Evolutionary conservation across 768 basidiomycete genomes (phyloP), one percentile per base, ranked within the genome.

Genomic region (Suillus occidentalis): DNA sequence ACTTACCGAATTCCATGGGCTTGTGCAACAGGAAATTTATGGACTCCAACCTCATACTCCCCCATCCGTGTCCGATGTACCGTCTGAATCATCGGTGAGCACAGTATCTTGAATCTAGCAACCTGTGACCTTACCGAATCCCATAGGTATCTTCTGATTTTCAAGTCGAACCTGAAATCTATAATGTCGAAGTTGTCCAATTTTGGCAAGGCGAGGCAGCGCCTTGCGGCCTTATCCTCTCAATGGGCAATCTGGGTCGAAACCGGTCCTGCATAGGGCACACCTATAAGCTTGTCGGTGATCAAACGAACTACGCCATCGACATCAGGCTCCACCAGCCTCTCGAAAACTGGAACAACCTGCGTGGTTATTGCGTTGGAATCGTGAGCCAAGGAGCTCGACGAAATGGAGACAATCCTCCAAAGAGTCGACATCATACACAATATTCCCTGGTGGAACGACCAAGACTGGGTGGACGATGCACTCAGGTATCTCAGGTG

Each of bases 211-310:
- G 36, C 42, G 64, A 20, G 7, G 8, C 13, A 36, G 34, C 13
- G 13, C 63, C 31, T 63, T 65, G 0, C 64, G 62, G 0, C 66
- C 65, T n/a, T 42, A 28, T 12, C 69, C 72, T 8, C 67, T 72
- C 2, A 73, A 62, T 75, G 74, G 74, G 73, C 69, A 37, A 67
- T 76, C 62, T 74, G 72, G 10, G 53, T 74, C 14, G 71, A 68
- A 37, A 74, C 70, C 8, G 34, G 60, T 0, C 62, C 68, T 13
- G 43, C 1, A 63, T 52, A 0, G 74, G 75, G 37, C 68, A 73
- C 56, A 67, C 68, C 62, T 76, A 76, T 60, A 68, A 77, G 57
- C 43, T 76, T 16, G 63, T 70, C 0, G 74, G 74, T 0, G 57
- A 65, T 56, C 61, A 62, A 1, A 72, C 72, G 16, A 71, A 72